Base-by-base conservation (phyloP, 345 rosid species). In the Pugionium dolabratum region DNA sequence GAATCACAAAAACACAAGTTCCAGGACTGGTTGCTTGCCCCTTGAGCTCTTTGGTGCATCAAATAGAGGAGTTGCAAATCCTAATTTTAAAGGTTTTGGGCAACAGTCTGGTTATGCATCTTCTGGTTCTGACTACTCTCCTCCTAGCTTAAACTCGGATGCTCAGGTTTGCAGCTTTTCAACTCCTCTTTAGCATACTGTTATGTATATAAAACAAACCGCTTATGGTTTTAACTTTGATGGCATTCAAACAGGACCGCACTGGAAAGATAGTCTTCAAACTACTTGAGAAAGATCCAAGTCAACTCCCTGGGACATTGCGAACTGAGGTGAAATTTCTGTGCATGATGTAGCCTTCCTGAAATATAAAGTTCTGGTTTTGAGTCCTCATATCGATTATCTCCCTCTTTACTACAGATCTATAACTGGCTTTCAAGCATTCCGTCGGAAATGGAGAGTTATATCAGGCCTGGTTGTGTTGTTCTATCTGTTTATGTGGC, bases 361-460 rank as follows among this genome's bases (percentile, higher is more conserved):
- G 64, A 10, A 10, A 40, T 46, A 32, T 32, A 26, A 37, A 46
- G 69, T 54, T 40, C 35, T 28, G 5, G 29, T 52, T 66, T 28
- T 32, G 32, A 35, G 49, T 58, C 31, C 54, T 61, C 34, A 42
- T 44, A 59, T 46, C 44, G 51, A 39, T 54, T 41, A 5, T 63
- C 56, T 37, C 7, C 53, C 59, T 50, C 18, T 70, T 25, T 74
- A 45, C 79, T 54, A 39, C 85, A 91, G 97, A 86, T 88, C 55
- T 85, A 74, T 77, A 85, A 78, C 74, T 91, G 97, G 97, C 94
- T 88, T 72, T 86, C 94, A 37, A 91, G 52, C 75, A 80, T 94
- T 79, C 97, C 97, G 42, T 81, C 89, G 43, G 97, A 91, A 59
- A 88, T 91, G 97, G 97, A 91, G 80, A 88, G 97, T 79, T 88